Conservation (phyloP, 179 eudicot species). For the Nepenthes alata region DNA sequence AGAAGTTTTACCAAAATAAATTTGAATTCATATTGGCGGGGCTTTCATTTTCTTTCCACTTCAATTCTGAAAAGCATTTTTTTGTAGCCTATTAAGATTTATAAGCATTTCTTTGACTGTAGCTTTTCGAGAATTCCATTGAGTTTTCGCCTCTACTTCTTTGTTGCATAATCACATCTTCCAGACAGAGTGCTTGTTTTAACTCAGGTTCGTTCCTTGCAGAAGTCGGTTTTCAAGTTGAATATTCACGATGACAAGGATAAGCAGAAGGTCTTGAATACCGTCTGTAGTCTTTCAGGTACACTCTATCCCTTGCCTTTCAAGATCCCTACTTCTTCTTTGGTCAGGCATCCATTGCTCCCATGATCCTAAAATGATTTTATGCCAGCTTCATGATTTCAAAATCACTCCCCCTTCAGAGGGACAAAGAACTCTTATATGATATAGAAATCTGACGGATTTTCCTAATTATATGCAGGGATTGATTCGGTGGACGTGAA, state of each 20-base stretch:
- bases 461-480: conserved; percentile 14
- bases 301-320: neutral
- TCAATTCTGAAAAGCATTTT: no score
- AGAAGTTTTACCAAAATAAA: no score
- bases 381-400: neutral
- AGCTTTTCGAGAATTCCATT: no score
- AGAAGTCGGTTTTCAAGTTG: conserved; percentile 41
- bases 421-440: no score
- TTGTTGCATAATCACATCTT: neutral
- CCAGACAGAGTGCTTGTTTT: neutral
- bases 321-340: neutral
- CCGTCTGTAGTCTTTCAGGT: conserved; percentile 26
- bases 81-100: no score
- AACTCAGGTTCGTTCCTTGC: conserved; percentile 7
- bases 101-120: no score
- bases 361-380: neutral
- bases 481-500: conserved; percentile 33
- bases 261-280: conserved; percentile 42
- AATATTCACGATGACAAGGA: conserved; percentile 28
- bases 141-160: no score
- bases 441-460: no score
- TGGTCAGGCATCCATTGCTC: neutral
- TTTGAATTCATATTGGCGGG: no score
- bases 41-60: no score
- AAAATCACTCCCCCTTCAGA: no score